These are phyloP conservation scores for Pulveroboletus sp. DNA, from an alignment of 768 basidiomycete species.

Conservation along the genomic window DNA sequence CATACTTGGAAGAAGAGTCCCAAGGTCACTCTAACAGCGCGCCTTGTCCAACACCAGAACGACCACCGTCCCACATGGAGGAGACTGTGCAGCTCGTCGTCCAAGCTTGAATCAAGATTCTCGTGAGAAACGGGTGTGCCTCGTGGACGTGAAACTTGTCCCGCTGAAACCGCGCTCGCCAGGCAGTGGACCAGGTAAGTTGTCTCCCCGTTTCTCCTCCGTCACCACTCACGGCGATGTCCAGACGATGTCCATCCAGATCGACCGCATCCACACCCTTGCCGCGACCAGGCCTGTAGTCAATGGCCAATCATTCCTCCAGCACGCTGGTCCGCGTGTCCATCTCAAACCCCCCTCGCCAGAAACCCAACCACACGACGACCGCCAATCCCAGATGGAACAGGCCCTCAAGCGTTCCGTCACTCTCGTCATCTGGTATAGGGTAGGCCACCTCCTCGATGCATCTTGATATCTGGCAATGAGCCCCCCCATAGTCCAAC, in stretches of 20 bases:
- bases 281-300: conserved; percentile 12
- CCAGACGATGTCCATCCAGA: conserved; percentile 21
- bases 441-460: conserved; percentile 34
- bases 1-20: neutral
- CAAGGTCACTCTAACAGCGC: too few species aligned
- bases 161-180: conserved; percentile 9
- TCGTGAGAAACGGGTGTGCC: conserved; percentile 15
- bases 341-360: conserved; percentile 12
- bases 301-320: conserved; percentile 11
- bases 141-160: conserved; percentile 19
- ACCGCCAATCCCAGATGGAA: conserved; percentile 31
- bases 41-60: neutral
- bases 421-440: conserved; percentile 68
- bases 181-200: conserved; percentile 13
- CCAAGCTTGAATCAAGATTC: neutral
- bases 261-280: conserved; percentile 25
- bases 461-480: neutral
- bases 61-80: neutral
- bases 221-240: conserved; percentile 2
- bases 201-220: neutral
- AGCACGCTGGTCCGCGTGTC: neutral
- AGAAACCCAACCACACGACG: conserved; percentile 12
- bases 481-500: conserved; percentile 35
- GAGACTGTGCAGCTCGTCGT: neutral
- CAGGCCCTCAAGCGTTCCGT: conserved; percentile 48